These are phyloP conservation scores for Gymnopus androsaceus DNA, from an alignment of 1,284 basidiomycete genomes.

Conservation along the genomic window DNA sequence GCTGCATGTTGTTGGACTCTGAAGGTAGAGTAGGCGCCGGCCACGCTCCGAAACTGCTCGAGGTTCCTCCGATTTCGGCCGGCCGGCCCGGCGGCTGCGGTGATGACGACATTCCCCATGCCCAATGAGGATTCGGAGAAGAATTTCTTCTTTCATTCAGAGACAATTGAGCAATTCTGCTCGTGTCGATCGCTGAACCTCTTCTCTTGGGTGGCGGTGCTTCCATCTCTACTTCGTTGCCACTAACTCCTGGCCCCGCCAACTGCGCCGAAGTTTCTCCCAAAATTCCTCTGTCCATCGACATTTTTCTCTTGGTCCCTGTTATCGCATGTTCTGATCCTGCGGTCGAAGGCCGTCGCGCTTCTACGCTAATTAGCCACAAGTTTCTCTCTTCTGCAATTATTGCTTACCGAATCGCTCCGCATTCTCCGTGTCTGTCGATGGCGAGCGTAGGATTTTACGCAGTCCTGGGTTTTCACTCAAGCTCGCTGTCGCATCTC, in stretches of 20 bases:
- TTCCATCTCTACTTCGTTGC: constrained; percentile 57
- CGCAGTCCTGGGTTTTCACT: constrained; percentile 47
- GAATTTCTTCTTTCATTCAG: constrained; percentile 77
- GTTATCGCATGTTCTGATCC: constrained; percentile 18
- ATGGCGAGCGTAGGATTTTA: constrained; percentile 55
- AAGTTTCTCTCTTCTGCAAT: constrained; percentile 3
- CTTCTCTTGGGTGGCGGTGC: constrained; percentile 77
- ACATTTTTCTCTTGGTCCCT: constrained; percentile 81
- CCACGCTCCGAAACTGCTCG: constrained; percentile 77
- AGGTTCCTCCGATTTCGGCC: constrained; percentile 56
- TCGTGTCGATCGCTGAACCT: constrained; percentile 75
- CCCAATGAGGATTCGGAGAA: constrained; percentile 59
- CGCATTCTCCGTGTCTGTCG: constrained; percentile 34
- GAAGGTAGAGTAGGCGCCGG: constrained; percentile 53
- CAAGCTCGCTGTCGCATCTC: constrained; percentile 51
- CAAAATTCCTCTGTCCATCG: constrained; percentile 53
- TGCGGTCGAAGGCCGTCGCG: constrained; percentile 60
- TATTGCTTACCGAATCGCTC: constrained; percentile 17
- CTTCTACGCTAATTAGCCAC: constrained; percentile 1
- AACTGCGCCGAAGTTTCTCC: constrained; percentile 33
- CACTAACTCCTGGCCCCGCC: constrained; percentile 56
- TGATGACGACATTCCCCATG: background rate
- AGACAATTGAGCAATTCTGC: constrained; percentile 68
- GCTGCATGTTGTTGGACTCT: constrained; percentile 43
- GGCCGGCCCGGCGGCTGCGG: constrained; percentile 61